Base-by-base conservation (phyloP, 352 stramenopile genomes). In the Elongisporangium senticosum region DNA sequence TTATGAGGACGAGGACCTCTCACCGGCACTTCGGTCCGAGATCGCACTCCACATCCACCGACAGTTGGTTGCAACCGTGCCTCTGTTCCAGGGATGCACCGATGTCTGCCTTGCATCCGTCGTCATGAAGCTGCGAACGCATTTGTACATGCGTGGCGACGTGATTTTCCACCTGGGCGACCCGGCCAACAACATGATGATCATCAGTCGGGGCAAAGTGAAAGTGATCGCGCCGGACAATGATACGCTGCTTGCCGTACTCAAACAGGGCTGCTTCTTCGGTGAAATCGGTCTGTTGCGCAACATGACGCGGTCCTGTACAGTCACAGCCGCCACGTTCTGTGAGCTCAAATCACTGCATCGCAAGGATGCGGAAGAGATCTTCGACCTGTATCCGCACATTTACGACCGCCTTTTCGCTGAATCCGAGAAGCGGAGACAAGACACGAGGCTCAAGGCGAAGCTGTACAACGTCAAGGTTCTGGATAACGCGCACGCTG, bases 1-100 rank as follows among this genome's bases (percentile, higher is more conserved):
- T n/a, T 87, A 87, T 56, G 77, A 82, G 3, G 77, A 87, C 59
- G 74, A 87, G 37, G 77, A 87, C 54, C 56, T 87, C 28, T 87
- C 77, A 8, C 74, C 74, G 20, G 64, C 70, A 0, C 63, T 87
- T 5, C 74, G 77, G 1, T 66, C 74, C 24, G 77, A 87, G 57
- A 87, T 87, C 23, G 77, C 77, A 5, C 61, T 87, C 7, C 80
- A 85, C 48, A 83, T 87, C 59, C 77, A 87, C 55, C 75, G 77
- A 19, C 71, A 63, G 10, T 58, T 83, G 50, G 69, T 85, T 24
- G 72, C 74, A 22, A 82, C 74, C 1, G 77, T 85, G 17, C 77
- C 77, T 15, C 62, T 87, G 33, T 87, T 87, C 55, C 74, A 85
- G 60, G 72, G 65, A 39, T 84, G 72, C 54, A 82, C 77, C 5